Conservation (phyloP, 129 eudicot species). For the Saussurea involucrata region DNA sequence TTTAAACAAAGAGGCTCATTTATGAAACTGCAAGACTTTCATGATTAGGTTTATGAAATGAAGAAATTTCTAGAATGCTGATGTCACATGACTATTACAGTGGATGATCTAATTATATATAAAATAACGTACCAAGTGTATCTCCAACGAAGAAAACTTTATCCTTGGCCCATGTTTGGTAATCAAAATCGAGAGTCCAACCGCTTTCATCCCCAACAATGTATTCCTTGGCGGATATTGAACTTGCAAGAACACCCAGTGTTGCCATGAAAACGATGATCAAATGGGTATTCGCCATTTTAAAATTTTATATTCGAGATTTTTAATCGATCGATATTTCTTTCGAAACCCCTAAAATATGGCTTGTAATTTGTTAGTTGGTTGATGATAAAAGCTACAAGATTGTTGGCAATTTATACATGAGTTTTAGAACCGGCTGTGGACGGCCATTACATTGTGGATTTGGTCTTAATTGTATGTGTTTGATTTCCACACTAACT, state of each 20-base stretch:
- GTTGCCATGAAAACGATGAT: slow-evolving; percentile 20
- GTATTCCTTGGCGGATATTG: slow-evolving; percentile 20
- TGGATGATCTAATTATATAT: neutral
- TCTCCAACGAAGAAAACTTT: slow-evolving; percentile 37
- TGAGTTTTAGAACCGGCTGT: slow-evolving; percentile 18
- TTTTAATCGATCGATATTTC: neutral
- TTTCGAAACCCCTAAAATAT: neutral
- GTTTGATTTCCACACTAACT: neutral
- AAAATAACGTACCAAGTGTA: slow-evolving; percentile 22
- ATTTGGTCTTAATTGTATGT: slow-evolving; percentile 18
- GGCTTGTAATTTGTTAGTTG: neutral
- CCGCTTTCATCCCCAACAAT: slow-evolving; percentile 31
- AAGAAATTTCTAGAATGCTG: too few relatives aligned
- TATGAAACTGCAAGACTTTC: neutral
- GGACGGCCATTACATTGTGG: slow-evolving; percentile 26
- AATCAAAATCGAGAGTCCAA: slow-evolving; percentile 33
- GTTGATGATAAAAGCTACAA: neutral
- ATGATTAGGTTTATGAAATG: too few relatives aligned
- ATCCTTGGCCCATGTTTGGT: slow-evolving; percentile 33
- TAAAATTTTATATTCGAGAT: neutral
- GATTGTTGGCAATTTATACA: slow-evolving; percentile 10
- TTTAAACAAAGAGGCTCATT: neutral
- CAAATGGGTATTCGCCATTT: slow-evolving; percentile 19
- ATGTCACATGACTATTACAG: too few relatives aligned
- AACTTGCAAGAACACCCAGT: slow-evolving; percentile 9